These are phyloP conservation scores for Coemansia biformis DNA, from an alignment of 192 early-diverging fungal genomes.

Conservation along the genomic window DNA sequence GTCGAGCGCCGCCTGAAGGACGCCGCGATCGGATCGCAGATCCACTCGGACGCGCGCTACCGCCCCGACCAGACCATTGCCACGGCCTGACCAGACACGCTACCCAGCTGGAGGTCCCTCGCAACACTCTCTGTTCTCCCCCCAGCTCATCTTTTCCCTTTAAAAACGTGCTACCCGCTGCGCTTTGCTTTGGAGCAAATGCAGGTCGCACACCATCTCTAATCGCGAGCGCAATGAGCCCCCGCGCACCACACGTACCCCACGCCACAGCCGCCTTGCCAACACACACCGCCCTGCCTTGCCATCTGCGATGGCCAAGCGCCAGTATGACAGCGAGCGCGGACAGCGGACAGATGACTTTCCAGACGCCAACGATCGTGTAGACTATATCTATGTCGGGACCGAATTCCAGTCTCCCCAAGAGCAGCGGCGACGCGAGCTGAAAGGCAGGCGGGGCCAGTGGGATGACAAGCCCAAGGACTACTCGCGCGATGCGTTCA, in stretches of 20 bases:
- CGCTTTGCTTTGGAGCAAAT: too few species aligned
- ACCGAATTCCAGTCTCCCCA: constrained; percentile 18
- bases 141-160: too few species aligned
- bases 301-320: too few species aligned
- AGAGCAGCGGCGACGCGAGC: not conserved
- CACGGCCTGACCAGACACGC: constrained; percentile 26
- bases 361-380: constrained; percentile 4
- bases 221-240: too few species aligned
- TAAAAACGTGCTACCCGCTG: too few species aligned
- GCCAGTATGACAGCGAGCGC: not conserved
- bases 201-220: too few species aligned
- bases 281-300: too few species aligned
- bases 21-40: constrained; percentile 22
- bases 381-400: constrained; percentile 36
- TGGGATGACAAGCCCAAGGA: constrained; percentile 68
- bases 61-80: constrained; percentile 45
- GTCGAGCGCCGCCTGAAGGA: constrained; percentile 35
- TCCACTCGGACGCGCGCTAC: constrained; percentile 26
- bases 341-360: too few species aligned
- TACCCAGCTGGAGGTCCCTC: too few species aligned
- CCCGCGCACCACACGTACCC: too few species aligned
- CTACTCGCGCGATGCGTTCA: constrained; percentile 87
- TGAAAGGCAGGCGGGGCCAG: constrained; percentile 19
- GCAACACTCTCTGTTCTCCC: too few species aligned
- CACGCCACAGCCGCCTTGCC: too few species aligned